These are phyloP conservation scores for Apiospora aurea DNA, from an alignment of 2,329 filamentous ascomycete species.

Conservation along the genomic window DNA sequence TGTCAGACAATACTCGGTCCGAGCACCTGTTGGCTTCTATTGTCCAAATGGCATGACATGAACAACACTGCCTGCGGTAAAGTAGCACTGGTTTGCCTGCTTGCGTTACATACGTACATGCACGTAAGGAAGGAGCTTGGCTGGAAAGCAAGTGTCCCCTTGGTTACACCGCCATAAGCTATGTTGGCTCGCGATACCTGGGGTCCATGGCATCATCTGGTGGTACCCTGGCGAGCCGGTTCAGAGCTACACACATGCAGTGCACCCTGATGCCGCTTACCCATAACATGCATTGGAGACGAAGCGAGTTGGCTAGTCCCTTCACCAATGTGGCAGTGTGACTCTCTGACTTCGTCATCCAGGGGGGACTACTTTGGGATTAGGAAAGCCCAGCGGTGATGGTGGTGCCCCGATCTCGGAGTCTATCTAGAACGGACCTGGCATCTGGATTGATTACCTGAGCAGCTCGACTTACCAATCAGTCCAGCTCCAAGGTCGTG, in stretches of 20 bases:
- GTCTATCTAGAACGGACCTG: background rate
- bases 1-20: background rate
- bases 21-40: background rate
- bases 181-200: background rate
- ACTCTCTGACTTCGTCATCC: constrained; percentile 1
- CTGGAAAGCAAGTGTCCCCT: background rate
- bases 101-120: background rate
- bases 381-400: background rate
- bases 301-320: background rate
- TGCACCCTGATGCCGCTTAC: background rate
- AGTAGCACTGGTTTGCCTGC: background rate
- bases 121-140: background rate
- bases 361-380: background rate
- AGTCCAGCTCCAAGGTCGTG: background rate
- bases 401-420: constrained; percentile 1
- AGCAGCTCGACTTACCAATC: background rate
- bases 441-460: background rate
- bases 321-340: background rate
- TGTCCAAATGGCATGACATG: background rate
- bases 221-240: background rate
- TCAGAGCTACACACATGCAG: background rate
- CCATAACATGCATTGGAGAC: background rate
- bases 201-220: background rate
- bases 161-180: background rate
- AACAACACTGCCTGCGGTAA: background rate